phyloP scores from a whole-genome alignment of 1,284 basidiomycete genomes.

The Ganoderma sinense region DNA sequence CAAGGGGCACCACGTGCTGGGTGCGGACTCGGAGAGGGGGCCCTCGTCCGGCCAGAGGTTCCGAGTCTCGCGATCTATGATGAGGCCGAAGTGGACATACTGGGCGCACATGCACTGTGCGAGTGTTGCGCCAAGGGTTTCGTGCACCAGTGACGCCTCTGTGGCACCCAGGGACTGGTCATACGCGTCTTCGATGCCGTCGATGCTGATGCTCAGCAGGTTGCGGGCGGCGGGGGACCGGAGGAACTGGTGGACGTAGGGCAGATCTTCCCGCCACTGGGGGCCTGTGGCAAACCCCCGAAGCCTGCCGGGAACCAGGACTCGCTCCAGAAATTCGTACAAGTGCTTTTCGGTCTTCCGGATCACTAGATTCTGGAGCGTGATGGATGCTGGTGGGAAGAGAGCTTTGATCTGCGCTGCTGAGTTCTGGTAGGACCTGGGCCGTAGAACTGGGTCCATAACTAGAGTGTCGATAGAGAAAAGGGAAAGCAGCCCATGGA shows the following conservation, averaged over 20 bases:
- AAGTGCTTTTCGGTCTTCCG: neutral
- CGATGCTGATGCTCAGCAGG: no score
- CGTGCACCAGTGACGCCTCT: neutral
- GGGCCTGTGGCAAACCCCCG: neutral
- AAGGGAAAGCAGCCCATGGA: neutral
- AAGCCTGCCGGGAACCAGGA: neutral
- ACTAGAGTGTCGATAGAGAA: neutral
- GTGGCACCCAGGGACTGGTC: no score
- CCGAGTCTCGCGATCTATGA: no score
- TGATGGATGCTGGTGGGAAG: neutral
- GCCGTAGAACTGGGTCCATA: neutral
- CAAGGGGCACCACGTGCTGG: neutral
- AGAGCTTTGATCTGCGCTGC: neutral
- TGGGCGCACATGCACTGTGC: neutral
- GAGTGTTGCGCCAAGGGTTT: neutral
- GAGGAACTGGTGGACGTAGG: neutral
- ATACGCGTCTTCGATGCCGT: no score
- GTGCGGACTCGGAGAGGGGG: neutral
- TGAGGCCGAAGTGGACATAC: neutral
- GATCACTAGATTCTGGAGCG: neutral
- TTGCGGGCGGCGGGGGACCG: neutral
- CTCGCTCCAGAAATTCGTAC: neutral
- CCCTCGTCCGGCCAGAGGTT: no score
- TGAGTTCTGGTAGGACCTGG: neutral
- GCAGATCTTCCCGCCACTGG: neutral